Evolutionary conservation across 352 stramenopile species (phyloP).

Genomic region (Aphanomyces stellatus): DNA sequence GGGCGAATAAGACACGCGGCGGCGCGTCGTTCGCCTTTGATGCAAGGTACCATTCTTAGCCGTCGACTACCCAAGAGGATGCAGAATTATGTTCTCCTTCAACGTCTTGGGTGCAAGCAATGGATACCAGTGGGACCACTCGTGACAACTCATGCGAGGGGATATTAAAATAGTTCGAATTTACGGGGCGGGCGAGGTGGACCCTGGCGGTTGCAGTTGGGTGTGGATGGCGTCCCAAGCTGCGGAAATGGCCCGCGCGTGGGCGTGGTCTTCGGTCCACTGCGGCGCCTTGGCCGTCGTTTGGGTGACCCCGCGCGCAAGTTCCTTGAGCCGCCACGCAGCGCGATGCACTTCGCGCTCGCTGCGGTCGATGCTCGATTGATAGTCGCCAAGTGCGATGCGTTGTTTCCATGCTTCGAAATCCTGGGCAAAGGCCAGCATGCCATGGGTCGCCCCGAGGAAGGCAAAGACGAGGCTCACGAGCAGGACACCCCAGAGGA

Average conservation of each 20-base stretch:
- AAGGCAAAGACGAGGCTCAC: conserved; percentile 13
- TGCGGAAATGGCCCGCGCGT: not conserved
- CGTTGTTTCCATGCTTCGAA: conserved; percentile 15
- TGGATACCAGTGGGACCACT: too few relatives aligned
- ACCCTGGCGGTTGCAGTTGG: not conserved
- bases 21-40: not conserved
- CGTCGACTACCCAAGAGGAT: too few relatives aligned
- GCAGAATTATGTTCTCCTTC: too few relatives aligned
- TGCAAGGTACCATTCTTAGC: too few relatives aligned
- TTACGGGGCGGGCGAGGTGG: too few relatives aligned
- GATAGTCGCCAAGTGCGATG: conserved; percentile 9
- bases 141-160: too few relatives aligned
- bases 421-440: conserved; percentile 6
- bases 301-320: not conserved
- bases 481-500: not conserved
- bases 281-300: not conserved
- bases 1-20: not conserved
- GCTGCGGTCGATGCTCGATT: conserved; percentile 4
- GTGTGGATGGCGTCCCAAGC: not conserved
- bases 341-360: conserved; percentile 2
- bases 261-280: not conserved
- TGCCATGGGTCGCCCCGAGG: not conserved
- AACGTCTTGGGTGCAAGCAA: too few relatives aligned
- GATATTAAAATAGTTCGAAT: not conserved
- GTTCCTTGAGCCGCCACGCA: not conserved